Percentiles rank a stretch among this genome's conserved stretches.
Conservation (phyloP, 1,284 basidiomycete species). For the Microbotryum saponariae region DNA sequence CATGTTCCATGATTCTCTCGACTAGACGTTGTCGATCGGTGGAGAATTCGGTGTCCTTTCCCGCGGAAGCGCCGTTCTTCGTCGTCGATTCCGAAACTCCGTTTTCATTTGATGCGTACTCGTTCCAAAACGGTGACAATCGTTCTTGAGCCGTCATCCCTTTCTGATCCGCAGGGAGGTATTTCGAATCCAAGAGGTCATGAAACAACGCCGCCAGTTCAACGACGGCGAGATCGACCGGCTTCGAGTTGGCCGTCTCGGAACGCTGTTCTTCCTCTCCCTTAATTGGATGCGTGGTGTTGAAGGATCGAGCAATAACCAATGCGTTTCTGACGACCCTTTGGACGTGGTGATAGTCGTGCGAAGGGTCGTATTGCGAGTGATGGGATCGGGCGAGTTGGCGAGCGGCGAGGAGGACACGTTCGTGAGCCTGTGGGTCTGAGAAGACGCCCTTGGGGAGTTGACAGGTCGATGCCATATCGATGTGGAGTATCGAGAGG, state of each 20-base stretch:
- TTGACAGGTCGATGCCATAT: too few relatives aligned
- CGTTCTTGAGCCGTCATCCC: background rate
- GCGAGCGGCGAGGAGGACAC: slow-evolving; percentile 9
- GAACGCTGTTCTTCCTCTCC: slow-evolving; percentile 2
- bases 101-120: background rate
- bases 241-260: slow-evolving; percentile 11
- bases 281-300: background rate
- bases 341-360: slow-evolving; percentile 69
- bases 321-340: slow-evolving; percentile 11
- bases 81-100: background rate
- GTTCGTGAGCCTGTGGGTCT: too few relatives aligned
- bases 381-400: slow-evolving; percentile 17
- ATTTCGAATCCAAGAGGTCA: slow-evolving; percentile 80
- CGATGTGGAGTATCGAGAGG: too few relatives aligned
- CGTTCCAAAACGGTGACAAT: slow-evolving; percentile 13
- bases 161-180: slow-evolving; percentile 44
- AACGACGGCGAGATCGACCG: slow-evolving; percentile 62
- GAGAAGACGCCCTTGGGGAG: too few relatives aligned
- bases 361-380: slow-evolving; percentile 67
- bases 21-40: slow-evolving; percentile 35
- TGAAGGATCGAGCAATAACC: slow-evolving; percentile 9
- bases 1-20: slow-evolving; percentile 61
- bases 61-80: too few relatives aligned
- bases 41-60: background rate
- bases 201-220: slow-evolving; percentile 81